Base-by-base conservation (phyloP, 208 protist genomes). In the Crithidia expoeki region DNA sequence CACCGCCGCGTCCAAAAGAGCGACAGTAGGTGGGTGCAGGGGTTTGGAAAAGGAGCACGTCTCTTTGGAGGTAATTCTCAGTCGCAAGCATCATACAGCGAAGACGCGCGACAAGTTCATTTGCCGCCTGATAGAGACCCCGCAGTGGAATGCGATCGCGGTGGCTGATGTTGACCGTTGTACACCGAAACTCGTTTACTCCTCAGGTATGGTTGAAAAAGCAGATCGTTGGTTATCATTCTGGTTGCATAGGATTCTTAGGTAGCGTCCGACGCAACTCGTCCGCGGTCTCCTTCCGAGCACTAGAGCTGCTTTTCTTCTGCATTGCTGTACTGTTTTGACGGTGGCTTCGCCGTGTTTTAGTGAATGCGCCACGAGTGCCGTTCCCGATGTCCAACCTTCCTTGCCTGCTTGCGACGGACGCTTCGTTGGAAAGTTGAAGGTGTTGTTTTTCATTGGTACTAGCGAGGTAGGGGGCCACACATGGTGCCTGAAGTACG, bases 391-490 rank as follows among this genome's bases (percentile, higher is more conserved):
- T 36, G 12, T 5, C 5, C 2, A 3, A 36, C 16, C 55, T n/a
- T 3, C 25, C 55, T 6, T 23, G 33, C 21, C 21, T 46, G 55
- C 30, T 60, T 23, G 30, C 25, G 4, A 60, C 55, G 4, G 55
- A 46, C 23, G 55, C 55, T 6, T 46, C 55, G n/a, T 9, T 60
- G 55, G 55, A 36, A 23, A 34, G 55, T 14, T 50, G 59, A 27
- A 27, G 42, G 44, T 44, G 10, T 33, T 65, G 40, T 21, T 65
- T 33, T 65, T 65, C 36, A 4, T 65, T 36, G 19, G 12, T 34
- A 50, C 2, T 16, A 36, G 50, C 2, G 50, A 68, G 33, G 23
- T 51, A 4, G n/a, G 34, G 21, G 4, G 57, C 17, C 12, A 27
- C 57, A n/a, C 40, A 40, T 19, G 57, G 23, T 2, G 23, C 2